phyloP scores from a whole-genome alignment of 805 yeast species.

The Starmerella bacillaris region DNA sequence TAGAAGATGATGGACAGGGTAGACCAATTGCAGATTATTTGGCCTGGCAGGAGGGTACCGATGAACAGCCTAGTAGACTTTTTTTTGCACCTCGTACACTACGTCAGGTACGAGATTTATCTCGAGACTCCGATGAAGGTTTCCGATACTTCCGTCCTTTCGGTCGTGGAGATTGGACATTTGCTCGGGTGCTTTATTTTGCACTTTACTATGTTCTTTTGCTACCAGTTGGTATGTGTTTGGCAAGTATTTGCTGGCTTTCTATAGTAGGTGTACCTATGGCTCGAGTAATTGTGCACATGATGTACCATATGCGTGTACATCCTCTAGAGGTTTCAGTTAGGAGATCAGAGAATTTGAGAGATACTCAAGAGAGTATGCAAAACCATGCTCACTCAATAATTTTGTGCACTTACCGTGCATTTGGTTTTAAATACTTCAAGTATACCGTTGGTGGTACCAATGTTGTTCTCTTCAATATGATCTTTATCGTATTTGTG shows the following conservation, averaged over 20 bases:
- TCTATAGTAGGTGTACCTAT: slow-evolving; percentile 81
- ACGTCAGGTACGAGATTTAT: no score
- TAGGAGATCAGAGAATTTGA: slow-evolving; percentile 28
- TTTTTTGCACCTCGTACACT: slow-evolving; percentile 48
- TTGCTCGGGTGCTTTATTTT: slow-evolving; percentile 65
- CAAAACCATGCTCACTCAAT: slow-evolving; percentile 23
- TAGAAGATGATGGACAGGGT: slow-evolving; percentile 82
- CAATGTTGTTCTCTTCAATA: slow-evolving; percentile 74
- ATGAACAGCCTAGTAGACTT: slow-evolving; percentile 26
- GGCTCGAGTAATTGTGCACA: slow-evolving; percentile 55
- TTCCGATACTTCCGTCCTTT: slow-evolving; percentile 35
- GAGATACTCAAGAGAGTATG: background rate
- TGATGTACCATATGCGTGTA: slow-evolving; percentile 62
- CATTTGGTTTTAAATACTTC: slow-evolving; percentile 82
- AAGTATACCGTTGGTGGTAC: slow-evolving; percentile 95
- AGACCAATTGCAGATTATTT: slow-evolving; percentile 68
- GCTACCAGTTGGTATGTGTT: slow-evolving; percentile 43
- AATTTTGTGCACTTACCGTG: slow-evolving; percentile 75
- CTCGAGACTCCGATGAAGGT: slow-evolving; percentile 8
- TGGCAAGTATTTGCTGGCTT: slow-evolving; percentile 57
- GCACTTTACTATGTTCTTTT: slow-evolving; percentile 47
- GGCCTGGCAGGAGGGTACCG: slow-evolving; percentile 44
- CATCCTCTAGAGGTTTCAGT: slow-evolving; percentile 83
- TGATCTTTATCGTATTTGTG: slow-evolving; percentile 60
- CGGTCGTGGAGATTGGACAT: slow-evolving; percentile 84